Percentiles rank a stretch among this genome's conserved stretches.
Conservation (phyloP, 345 rosid species). For the Chamaenerion angustifolium region DNA sequence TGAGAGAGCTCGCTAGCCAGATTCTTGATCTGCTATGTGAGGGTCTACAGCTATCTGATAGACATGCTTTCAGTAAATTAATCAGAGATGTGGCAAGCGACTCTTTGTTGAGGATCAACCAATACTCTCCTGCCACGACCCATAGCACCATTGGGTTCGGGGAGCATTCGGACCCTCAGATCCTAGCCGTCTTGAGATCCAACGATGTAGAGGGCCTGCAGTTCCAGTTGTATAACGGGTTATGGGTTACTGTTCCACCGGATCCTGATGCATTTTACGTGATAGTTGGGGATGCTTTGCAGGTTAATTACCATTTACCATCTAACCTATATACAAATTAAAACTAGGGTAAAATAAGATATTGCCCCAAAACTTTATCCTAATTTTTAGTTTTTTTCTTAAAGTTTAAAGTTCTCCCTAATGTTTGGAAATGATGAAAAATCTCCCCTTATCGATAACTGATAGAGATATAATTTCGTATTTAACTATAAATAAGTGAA, state of each 20-base stretch:
- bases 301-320: too few relatives aligned
- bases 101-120: conserved; percentile 64
- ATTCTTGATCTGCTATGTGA: conserved; percentile 69
- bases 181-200: conserved; percentile 68
- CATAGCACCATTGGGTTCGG: conserved; percentile 55
- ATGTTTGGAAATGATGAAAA: too few relatives aligned
- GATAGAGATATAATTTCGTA: too few relatives aligned
- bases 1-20: conserved; percentile 54
- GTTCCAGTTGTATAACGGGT: conserved; percentile 37
- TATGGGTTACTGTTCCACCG: conserved; percentile 74
- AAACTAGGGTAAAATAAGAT: too few relatives aligned
- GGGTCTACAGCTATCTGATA: conserved; percentile 47
- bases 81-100: conserved; percentile 68
- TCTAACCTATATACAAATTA: too few relatives aligned
- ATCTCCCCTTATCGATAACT: too few relatives aligned
- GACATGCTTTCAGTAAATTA: conserved; percentile 37
- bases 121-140: conserved; percentile 32
- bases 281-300: conserved; percentile 71
- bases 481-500: too few relatives aligned
- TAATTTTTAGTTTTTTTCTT: too few relatives aligned
- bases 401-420: too few relatives aligned
- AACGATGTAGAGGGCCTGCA: conserved; percentile 91
- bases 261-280: conserved; percentile 69
- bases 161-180: conserved; percentile 99
- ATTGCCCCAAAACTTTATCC: too few relatives aligned